phyloP scores from a whole-genome alignment of 345 rosid species.

The Eucalyptus coolabah region DNA sequence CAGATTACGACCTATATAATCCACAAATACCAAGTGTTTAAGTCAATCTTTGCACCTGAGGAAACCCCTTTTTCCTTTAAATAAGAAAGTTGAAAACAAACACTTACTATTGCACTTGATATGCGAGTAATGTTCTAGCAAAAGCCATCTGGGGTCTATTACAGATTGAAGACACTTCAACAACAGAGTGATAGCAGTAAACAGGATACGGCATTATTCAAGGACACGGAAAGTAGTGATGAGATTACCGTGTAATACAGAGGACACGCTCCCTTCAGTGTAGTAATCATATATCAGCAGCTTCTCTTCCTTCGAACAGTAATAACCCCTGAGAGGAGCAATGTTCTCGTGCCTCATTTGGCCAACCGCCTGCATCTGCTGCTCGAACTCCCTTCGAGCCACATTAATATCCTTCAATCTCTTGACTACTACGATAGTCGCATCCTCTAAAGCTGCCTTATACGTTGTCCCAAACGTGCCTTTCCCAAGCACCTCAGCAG shows the following conservation, averaged over 20 bases:
- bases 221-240: neutral
- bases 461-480: constrained; percentile 78
- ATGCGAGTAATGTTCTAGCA: neutral
- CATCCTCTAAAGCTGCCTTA: constrained; percentile 79
- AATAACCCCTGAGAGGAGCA: constrained; percentile 64
- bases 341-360: constrained; percentile 67
- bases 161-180: neutral
- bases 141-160: neutral
- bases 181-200: neutral
- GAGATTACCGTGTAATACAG: constrained; percentile 64
- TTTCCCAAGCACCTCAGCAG: constrained; percentile 91
- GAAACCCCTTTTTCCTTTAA: neutral
- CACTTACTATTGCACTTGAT: neutral
- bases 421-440: constrained; percentile 66
- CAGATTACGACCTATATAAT: neutral
- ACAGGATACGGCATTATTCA: neutral
- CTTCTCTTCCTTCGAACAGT: constrained; percentile 86
- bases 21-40: neutral
- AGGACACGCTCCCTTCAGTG: constrained; percentile 53
- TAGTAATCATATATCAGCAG: constrained; percentile 68
- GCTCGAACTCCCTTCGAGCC: constrained; percentile 64
- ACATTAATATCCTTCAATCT: constrained; percentile 71
- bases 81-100: neutral
- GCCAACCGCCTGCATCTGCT: constrained; percentile 65
- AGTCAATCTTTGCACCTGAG: neutral